These are phyloP conservation scores for Silene latifolia DNA, from an alignment of 148 eudicot species.

Conservation along the genomic window DNA sequence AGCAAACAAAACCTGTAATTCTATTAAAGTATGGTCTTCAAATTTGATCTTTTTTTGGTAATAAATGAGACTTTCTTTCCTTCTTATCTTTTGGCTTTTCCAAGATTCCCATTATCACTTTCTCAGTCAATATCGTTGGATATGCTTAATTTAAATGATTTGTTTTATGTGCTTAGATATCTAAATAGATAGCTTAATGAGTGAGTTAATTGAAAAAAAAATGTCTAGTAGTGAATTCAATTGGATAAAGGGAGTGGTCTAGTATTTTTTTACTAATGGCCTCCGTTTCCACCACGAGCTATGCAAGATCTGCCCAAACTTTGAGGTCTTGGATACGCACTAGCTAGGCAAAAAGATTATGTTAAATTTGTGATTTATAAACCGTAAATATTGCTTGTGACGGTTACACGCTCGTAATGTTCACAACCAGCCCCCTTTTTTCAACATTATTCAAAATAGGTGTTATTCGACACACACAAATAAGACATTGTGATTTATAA, in stretches of 20 bases:
- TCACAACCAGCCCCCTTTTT: too few relatives aligned
- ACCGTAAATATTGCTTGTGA: too few relatives aligned
- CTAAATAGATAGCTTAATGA: not conserved
- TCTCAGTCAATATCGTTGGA: constrained; percentile 20
- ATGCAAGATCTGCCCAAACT: not conserved
- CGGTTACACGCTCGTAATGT: too few relatives aligned
- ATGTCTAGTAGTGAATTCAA: not conserved
- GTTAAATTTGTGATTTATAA: too few relatives aligned
- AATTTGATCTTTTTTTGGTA: constrained; percentile 16
- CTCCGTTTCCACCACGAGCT: not conserved
- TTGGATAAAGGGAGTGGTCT: not conserved
- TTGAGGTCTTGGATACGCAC: not conserved
- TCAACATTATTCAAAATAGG: too few relatives aligned
- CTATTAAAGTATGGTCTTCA: not conserved
- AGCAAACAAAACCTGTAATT: constrained; percentile 10
- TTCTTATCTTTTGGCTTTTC: constrained; percentile 17
- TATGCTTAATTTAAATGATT: not conserved
- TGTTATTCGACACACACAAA: too few relatives aligned
- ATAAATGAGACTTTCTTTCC: constrained; percentile 12
- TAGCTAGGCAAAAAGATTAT: too few relatives aligned
- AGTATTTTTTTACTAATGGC: not conserved
- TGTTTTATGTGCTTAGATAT: not conserved
- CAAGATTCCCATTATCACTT: constrained; percentile 19
- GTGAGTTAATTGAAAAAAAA: not conserved
- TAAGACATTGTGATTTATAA: too few relatives aligned